Base-by-base conservation (phyloP, 495 filamentous ascomycete genomes). In the Talaromyces ruber region DNA sequence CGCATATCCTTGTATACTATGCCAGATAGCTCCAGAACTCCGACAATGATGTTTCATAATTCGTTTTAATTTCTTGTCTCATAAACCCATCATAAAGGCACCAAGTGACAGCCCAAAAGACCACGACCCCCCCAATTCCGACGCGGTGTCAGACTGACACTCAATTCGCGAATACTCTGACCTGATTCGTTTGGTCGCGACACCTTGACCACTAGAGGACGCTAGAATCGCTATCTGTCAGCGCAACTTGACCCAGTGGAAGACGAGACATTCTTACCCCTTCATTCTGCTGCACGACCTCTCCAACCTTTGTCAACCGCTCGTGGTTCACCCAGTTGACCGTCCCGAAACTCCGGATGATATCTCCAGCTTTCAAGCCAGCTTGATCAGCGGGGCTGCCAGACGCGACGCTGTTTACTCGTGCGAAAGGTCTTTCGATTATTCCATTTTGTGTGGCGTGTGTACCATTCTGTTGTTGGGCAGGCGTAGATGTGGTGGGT, bases 91-190 rank as follows among this genome's bases (percentile, higher is more conserved):
- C 70, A 83, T 57, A 92, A 57, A n/a, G 89, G 91, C 64, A 95
- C 72, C 37, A 96, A 80, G 80, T 95, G 91, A 71, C 93, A 98
- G 32, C 93, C 93, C 62, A 98, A 74, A 65, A 93, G 70, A 4
- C 93, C 93, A 67, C 90, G 82, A 8, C 93, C 93, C 53, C 93
- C 93, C 93, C 93, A 98, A 68, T 90, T 77, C 47, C 82, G 81
- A 61, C 85, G 80, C 47, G 93, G 93, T 58, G 77, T 88, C 62
- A 98, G 71, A 58, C 84, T 84, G 61, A 96, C 69, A 22, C 85
- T 76, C 57, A 93, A 67, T 58, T 91, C 86, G 60, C 84, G 72
- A 34, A 70, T 63, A n/a, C 70, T 66, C 62, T 73, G 63, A 66
- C 66, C 43, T 67, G 72, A 47, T 64, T 81, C 66, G 61, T 69